These are phyloP conservation scores for grape (Vitis vinifera) DNA, from an alignment of 164 flowering plant genomes.

Conservation along the genomic window ASM3070453v1 NC_081819.1:19733001-19733500, in stretches of 20 bases:
- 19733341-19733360: slow-evolving; percentile 92
- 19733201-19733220: slow-evolving; percentile 6
- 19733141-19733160: neutral
- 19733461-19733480: slow-evolving; percentile 87
- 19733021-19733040: too few relatives aligned
- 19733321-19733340: slow-evolving; percentile 42
- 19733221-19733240: slow-evolving; percentile 1
- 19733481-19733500: slow-evolving; percentile 87
- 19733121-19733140: neutral
- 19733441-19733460: slow-evolving; percentile 70
- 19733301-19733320: slow-evolving; percentile 3
- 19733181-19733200: neutral
- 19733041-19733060: too few relatives aligned
- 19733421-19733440: slow-evolving; percentile 93
- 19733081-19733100: neutral
- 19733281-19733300: slow-evolving; percentile 3
- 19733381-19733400: slow-evolving; percentile 88
- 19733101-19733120: neutral
- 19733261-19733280: slow-evolving; percentile 10
- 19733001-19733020: too few relatives aligned
- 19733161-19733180: slow-evolving; percentile 5
- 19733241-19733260: slow-evolving; percentile 4
- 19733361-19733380: slow-evolving; percentile 95
- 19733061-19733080: too few relatives aligned
- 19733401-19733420: slow-evolving; percentile 95